phyloP scores from a whole-genome alignment of 371 early-diverging fungal genomes.

The Actinomucor elegans region DNA sequence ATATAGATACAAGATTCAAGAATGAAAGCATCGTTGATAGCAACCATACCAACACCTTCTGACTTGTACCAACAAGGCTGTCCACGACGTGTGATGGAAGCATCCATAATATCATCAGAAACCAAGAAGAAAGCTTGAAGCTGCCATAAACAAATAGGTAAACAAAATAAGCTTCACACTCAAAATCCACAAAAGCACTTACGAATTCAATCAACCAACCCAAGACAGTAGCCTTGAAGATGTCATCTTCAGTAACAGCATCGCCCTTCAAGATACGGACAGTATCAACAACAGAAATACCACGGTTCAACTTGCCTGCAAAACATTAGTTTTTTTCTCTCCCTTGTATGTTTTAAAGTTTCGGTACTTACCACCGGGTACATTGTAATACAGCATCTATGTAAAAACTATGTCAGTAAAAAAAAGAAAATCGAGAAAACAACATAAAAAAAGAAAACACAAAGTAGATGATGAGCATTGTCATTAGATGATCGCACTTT shows the following conservation, averaged over 20 bases:
- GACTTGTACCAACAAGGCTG: constrained; percentile 95
- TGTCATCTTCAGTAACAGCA: constrained; percentile 75
- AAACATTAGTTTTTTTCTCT: not conserved
- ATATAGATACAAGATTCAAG: constrained; percentile 89
- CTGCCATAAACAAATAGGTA: constrained; percentile 55
- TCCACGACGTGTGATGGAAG: constrained; percentile 91
- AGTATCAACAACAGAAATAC: constrained; percentile 90
- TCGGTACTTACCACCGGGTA: constrained; percentile 69
- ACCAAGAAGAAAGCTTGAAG: constrained; percentile 98
- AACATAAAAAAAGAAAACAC: not conserved
- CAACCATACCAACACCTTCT: constrained; percentile 83
- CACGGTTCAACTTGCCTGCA: constrained; percentile 95
- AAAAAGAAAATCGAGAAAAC: no score
- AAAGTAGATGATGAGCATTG: not conserved
- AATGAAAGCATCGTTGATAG: constrained; percentile 95
- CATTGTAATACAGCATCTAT: constrained; percentile 77
- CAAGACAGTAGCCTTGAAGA: constrained; percentile 83
- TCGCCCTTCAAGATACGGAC: constrained; percentile 75
- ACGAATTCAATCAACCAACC: constrained; percentile 97
- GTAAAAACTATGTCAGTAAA: no score
- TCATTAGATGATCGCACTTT: not conserved
- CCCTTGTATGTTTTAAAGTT: no score
- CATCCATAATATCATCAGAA: constrained; percentile 98
- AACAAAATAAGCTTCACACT: not conserved
- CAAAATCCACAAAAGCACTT: constrained; percentile 24